Conservation (phyloP, 768 basidiomycete species). For the Boletus barrowsii region DNA sequence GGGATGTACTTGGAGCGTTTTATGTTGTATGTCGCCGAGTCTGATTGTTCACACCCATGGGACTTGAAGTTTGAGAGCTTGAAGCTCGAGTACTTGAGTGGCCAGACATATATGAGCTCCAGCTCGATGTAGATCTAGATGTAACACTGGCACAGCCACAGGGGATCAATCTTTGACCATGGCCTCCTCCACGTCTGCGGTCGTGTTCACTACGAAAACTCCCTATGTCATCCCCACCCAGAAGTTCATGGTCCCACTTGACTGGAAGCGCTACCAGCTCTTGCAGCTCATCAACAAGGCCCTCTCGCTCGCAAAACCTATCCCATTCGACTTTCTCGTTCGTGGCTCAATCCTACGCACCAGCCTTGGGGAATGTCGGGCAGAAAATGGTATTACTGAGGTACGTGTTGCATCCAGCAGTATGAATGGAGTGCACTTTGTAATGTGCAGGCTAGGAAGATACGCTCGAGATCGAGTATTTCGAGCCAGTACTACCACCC, state of each 20-base stretch:
- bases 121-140: no score
- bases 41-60: no score
- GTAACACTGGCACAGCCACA: background rate
- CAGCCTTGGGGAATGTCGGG: slow-evolving; percentile 71
- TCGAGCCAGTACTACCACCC: slow-evolving; percentile 85
- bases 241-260: no score
- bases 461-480: slow-evolving; percentile 89
- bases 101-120: no score
- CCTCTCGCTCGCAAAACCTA: slow-evolving; percentile 30
- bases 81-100: no score
- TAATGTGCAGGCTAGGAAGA: slow-evolving; percentile 59
- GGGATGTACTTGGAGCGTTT: no score
- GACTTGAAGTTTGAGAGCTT: no score
- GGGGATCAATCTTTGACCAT: background rate
- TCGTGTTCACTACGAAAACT: slow-evolving; percentile 20
- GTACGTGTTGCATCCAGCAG: slow-evolving; percentile 32
- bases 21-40: no score
- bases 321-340: slow-evolving; percentile 93
- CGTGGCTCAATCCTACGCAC: slow-evolving; percentile 75
- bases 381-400: slow-evolving; percentile 67
- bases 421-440: slow-evolving; percentile 1
- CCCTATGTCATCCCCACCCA: no score
- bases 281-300: no score
- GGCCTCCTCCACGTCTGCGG: slow-evolving; percentile 13
- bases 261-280: no score